Base-by-base conservation (phyloP, 345 rosid genomes). In the Moricandia arvensis region DNA sequence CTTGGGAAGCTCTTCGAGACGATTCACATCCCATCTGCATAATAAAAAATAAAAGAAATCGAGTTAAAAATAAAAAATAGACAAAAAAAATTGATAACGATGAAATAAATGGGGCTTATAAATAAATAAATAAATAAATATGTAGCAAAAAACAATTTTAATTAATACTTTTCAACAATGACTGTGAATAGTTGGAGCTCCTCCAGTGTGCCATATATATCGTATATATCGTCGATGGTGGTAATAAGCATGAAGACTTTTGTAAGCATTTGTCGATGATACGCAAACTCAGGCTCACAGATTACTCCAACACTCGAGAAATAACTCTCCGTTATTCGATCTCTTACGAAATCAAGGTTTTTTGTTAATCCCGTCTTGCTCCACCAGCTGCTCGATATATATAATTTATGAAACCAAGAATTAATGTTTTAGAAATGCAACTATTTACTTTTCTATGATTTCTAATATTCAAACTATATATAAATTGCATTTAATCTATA, bases 1-100 rank as follows among this genome's bases (percentile, higher is more conserved):
- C 12, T 84, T n/a, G 9, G 88, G 91, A 77, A 87, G 86, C 21
- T 63, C 63, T 12, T 85, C 84, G 17, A 80, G 59, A 3, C 59
- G 76, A 68, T 71, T 68, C 8, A 71, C 54, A 60, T 85, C 84
- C 88, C 86, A 85, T 68, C 88, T 83, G 41, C 69, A 51, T 49
- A 35, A 12, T 4, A 26, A 17, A 30, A 57, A 6, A 51, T 37
- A 29, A n/a, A 47, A 87, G 90, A 77, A 87, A 21, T 47, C 53
- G 13, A 7, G 53, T 47, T 43, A 43, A 43, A 45, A 45, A 2
- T 4, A 45, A 45, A 16, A 47, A 47, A 47, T 47, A 47, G 13
- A 47, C 17, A 47, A n/a, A n/a, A 29, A 29, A 47, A 47, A n/a
- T 38, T 43, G 3, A 47, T 47, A 47, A n/a, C 53, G 18, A n/a